Evolutionary conservation across 768 basidiomycete genomes (phyloP), one percentile per base, ranked within the genome.

Genomic region (Auriscalpium microsporum): DNA sequence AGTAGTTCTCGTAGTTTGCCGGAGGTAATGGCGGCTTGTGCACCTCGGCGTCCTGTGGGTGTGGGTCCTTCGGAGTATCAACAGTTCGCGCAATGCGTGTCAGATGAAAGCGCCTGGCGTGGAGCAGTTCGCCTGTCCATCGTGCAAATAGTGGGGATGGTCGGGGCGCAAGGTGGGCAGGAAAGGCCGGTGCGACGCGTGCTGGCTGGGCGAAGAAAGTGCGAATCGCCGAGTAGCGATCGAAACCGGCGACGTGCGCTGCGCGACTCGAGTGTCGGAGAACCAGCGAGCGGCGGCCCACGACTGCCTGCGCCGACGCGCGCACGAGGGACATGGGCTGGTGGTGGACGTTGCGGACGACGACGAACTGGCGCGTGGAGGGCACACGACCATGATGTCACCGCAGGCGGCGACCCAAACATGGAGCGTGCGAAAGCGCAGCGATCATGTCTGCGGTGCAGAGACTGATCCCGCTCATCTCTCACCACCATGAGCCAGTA

Each of bases 1-100:
- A 81, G 65, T 93, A 93, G 62, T 87, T 79, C 51, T 90, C 82
- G 38, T 79, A 68, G 59, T 75, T 72, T 28, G 69, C 58, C n/a
- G 72, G 69, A 13, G 67, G 66, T 35, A 66, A 48, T 56, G 36
- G 36, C 34, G 45, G 35, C 28, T 46, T 40, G 7, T n/a, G 55
- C 3, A 33, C 28, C 34, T 23, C 35, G 10, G 54, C 34, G 40
- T 48, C 38, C n/a, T 37, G 14, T 11, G 40, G 37, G 13, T 36
- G 53, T 51, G 34, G 23, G 11, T 28, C n/a, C 28, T 44, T 34
- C 42, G 44, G 48, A 23, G 16, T 19, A 21, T 37, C 23, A 8
- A 17, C 16, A 16, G 45, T 52, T 17, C 40, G 13, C 2, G 8
- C 13, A 4, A 17, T 17, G 40, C 17, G 17, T 5, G 40, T 42